Percentiles rank a stretch among this genome's conserved stretches.
Conservation (phyloP, 2,329 filamentous ascomycete species). For the Alternaria sp. region DNA sequence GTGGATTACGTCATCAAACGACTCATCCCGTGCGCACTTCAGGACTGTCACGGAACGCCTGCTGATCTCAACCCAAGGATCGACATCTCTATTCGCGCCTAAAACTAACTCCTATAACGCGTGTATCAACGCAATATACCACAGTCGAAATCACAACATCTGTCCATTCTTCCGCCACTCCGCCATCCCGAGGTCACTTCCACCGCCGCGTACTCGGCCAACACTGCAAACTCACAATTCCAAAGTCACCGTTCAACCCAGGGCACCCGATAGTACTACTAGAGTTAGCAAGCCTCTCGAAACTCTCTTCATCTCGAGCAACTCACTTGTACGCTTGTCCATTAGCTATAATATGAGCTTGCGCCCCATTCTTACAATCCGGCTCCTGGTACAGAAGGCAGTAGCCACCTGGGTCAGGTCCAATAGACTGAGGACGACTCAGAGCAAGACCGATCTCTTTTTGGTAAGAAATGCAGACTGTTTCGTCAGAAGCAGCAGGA, state of each 20-base stretch:
- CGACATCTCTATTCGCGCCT: neutral
- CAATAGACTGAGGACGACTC: neutral
- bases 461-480: neutral
- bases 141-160: neutral
- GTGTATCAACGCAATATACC: neutral
- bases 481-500: neutral
- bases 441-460: neutral
- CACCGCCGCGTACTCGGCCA: neutral
- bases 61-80: neutral
- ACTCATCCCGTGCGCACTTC: neutral
- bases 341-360: neutral
- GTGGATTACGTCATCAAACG: neutral
- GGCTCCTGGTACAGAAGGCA: neutral
- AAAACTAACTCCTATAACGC: neutral
- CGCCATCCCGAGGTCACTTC: neutral
- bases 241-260: neutral
- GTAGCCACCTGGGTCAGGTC: neutral
- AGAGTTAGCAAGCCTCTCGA: too few species aligned
- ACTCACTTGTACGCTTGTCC: neutral
- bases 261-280: neutral
- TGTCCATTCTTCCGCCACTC: neutral
- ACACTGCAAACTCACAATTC: neutral
- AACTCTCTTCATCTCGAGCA: too few species aligned
- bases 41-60: neutral
- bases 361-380: neutral